Percentiles rank a stretch among this genome's conserved stretches.
phyloP scores from a whole-genome alignment of 1,284 basidiomycete genomes.

The Fomitopsis palustris region DNA sequence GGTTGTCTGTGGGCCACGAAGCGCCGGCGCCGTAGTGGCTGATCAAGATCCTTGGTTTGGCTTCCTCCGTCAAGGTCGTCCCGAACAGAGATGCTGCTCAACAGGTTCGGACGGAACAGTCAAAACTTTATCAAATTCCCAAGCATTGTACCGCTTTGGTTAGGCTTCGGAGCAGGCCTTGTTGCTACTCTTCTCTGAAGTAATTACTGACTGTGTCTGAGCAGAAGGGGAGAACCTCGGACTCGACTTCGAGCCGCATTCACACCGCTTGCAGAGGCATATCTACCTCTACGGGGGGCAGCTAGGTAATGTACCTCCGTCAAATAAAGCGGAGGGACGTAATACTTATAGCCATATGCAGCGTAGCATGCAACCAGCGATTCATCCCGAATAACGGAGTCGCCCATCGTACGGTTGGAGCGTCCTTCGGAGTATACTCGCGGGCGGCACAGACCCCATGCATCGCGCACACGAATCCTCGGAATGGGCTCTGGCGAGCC shows the following conservation, averaged over 20 bases:
- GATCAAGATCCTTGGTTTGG: too few species aligned
- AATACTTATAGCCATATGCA: background rate
- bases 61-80: too few species aligned
- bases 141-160: background rate
- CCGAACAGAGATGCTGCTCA: too few species aligned
- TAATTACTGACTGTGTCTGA: background rate
- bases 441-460: background rate
- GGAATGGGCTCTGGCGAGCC: background rate
- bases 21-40: too few species aligned
- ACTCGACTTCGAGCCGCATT: background rate
- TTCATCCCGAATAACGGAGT: background rate
- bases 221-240: background rate
- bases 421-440: background rate
- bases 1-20: too few species aligned
- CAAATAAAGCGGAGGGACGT: background rate
- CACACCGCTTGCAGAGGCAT: background rate
- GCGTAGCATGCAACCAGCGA: background rate
- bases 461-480: background rate
- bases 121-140: background rate
- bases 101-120: too few species aligned
- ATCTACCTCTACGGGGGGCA: background rate
- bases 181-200: background rate
- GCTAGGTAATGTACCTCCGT: background rate
- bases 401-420: background rate
- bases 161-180: background rate